phyloP scores from a whole-genome alignment of 495 filamentous ascomycete genomes.

The Penicillium maclennaniae region DNA sequence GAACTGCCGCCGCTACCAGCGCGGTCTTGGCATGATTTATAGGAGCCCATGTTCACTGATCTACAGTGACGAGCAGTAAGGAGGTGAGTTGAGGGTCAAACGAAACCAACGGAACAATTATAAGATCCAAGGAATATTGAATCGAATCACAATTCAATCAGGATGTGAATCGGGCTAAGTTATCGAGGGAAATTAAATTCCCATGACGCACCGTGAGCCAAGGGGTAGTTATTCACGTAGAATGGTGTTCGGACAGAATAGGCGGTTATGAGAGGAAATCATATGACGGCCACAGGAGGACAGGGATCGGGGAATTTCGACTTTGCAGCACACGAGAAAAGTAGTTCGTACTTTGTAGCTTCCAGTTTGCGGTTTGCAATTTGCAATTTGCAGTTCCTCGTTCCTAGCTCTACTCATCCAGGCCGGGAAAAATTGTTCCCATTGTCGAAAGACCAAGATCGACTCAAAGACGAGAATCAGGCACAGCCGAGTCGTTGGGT shows the following conservation, averaged over 20 bases:
- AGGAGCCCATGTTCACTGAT: conserved; percentile 31
- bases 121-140: background rate
- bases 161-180: background rate
- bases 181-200: conserved; percentile 13
- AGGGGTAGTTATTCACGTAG: background rate
- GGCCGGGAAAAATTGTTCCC: background rate
- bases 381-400: too few relatives aligned
- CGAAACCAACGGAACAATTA: background rate
- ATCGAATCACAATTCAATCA: conserved; percentile 6
- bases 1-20: conserved; percentile 43
- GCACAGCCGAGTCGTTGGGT: background rate
- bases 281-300: background rate
- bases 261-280: background rate
- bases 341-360: background rate
- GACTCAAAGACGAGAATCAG: background rate
- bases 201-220: conserved; percentile 15
- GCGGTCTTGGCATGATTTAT: conserved; percentile 29
- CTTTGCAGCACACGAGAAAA: background rate
- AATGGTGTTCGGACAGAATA: background rate
- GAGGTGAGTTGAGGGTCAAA: background rate
- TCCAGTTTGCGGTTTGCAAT: background rate
- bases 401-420: background rate
- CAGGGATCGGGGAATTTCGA: background rate
- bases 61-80: background rate
- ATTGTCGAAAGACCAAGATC: background rate